Percentiles rank a stretch among this genome's conserved stretches.
These are phyloP conservation scores for Aspergillus clavatus DNA, from an alignment of 2,329 filamentous ascomycete species.

Conservation along the genomic window DNA sequence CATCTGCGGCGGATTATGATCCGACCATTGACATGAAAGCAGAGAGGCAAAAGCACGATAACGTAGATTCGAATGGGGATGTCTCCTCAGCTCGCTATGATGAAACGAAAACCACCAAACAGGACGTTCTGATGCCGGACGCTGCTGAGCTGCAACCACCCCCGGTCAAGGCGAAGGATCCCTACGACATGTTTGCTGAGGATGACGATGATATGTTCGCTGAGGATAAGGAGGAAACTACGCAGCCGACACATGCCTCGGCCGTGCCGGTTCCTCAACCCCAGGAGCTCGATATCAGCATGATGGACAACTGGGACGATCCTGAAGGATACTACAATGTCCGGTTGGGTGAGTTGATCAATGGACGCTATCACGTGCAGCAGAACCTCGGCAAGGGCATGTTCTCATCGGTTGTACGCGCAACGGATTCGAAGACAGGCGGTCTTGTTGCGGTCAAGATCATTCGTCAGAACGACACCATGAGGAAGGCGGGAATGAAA, in stretches of 20 bases:
- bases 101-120: constrained; percentile 52
- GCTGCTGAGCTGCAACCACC: constrained; percentile 33
- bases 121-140: constrained; percentile 48
- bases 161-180: constrained; percentile 45
- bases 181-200: constrained; percentile 61
- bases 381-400: constrained; percentile 87
- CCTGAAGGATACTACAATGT: constrained; percentile 95
- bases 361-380: constrained; percentile 83
- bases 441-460: constrained; percentile 93
- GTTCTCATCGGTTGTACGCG: constrained; percentile 93
- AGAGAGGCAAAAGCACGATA: constrained; percentile 66
- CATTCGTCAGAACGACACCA: constrained; percentile 91
- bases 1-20: constrained; percentile 91
- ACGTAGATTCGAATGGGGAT: constrained; percentile 56
- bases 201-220: constrained; percentile 87
- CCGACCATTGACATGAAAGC: constrained; percentile 84
- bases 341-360: constrained; percentile 82
- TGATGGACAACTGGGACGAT: constrained; percentile 90
- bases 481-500: constrained; percentile 85
- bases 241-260: constrained; percentile 45
- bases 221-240: constrained; percentile 57
- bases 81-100: constrained; percentile 53
- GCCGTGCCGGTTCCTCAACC: constrained; percentile 49
- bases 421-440: constrained; percentile 69
- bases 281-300: constrained; percentile 62